phyloP scores from a whole-genome alignment of 345 rosid species.

The Lepidium didymum region DNA sequence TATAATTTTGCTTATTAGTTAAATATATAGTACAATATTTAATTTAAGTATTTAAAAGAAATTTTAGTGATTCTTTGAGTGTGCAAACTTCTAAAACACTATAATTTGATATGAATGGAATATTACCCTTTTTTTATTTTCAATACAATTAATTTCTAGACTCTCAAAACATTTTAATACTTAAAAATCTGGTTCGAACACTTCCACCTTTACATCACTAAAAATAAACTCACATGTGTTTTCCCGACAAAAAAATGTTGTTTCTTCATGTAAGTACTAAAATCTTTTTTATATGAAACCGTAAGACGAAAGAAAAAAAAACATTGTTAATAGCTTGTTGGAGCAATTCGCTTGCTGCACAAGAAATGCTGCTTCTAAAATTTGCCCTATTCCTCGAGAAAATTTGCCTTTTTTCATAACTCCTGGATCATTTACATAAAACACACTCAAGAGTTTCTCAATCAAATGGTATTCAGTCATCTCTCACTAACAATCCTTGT shows the following conservation, averaged over 20 bases:
- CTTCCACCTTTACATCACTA: neutral
- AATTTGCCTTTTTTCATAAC: neutral
- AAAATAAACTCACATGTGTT: neutral
- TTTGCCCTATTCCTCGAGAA: neutral
- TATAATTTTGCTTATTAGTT: too few species aligned
- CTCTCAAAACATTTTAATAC: neutral
- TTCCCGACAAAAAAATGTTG: neutral
- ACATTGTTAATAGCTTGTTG: neutral
- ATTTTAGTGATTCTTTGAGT: too few species aligned
- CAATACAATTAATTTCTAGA: neutral
- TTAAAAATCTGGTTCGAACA: neutral
- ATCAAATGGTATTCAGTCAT: neutral
- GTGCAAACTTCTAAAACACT: neutral
- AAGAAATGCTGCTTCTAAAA: neutral
- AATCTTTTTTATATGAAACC: neutral
- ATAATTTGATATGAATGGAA: neutral
- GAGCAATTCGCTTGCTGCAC: neutral
- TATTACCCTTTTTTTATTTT: neutral
- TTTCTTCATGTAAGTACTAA: too few species aligned
- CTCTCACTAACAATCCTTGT: constrained; percentile 7
- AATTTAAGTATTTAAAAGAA: too few species aligned
- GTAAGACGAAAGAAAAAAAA: neutral
- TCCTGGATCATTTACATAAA: constrained; percentile 16
- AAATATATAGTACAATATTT: too few species aligned
- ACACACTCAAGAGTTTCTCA: neutral